A percentile compares a stretch with the other conserved stretches of the same genome.
phyloP scores from a whole-genome alignment of 306 rosid genomes.

The Rosa rugosa region DNA sequence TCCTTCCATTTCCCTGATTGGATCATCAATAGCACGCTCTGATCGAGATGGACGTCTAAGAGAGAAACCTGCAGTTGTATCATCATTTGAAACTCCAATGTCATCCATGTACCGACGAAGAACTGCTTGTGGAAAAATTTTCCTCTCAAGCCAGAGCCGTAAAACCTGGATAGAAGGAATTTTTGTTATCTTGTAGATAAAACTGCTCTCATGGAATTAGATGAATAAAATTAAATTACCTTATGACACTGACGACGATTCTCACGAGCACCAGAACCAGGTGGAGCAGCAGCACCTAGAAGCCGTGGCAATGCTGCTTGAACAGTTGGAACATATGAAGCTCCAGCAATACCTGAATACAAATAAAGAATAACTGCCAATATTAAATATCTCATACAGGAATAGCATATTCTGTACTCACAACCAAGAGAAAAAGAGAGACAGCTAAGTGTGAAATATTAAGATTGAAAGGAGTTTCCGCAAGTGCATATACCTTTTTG shows the following conservation, averaged over 20 bases:
- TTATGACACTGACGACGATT: conserved; percentile 99
- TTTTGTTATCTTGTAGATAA: neutral
- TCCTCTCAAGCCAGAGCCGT: conserved; percentile 97
- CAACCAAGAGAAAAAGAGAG: neutral
- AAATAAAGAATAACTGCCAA: neutral
- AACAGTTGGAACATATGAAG: conserved; percentile 88
- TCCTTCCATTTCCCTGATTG: conserved; percentile 99
- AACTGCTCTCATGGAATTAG: neutral
- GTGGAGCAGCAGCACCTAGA: conserved; percentile 96
- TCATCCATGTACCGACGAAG: conserved; percentile 92
- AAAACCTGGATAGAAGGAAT: conserved; percentile 61
- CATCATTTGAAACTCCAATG: conserved; percentile 86
- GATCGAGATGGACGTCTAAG: conserved; percentile 95
- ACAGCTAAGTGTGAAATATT: neutral
- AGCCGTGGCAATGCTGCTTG: conserved; percentile 98
- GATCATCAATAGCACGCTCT: conserved; percentile 96
- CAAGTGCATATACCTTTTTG: conserved; percentile 63
- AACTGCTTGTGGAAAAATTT: conserved; percentile 80
- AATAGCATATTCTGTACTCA: neutral
- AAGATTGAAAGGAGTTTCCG: neutral
- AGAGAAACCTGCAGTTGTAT: conserved; percentile 54
- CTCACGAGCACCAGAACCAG: conserved; percentile 89
- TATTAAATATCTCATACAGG: neutral
- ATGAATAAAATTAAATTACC: conserved; percentile 41
- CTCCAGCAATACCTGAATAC: conserved; percentile 90